Evolutionary conservation across 106 monocot species (phyloP).

Genomic region (Dendrobium catenatum): DNA sequence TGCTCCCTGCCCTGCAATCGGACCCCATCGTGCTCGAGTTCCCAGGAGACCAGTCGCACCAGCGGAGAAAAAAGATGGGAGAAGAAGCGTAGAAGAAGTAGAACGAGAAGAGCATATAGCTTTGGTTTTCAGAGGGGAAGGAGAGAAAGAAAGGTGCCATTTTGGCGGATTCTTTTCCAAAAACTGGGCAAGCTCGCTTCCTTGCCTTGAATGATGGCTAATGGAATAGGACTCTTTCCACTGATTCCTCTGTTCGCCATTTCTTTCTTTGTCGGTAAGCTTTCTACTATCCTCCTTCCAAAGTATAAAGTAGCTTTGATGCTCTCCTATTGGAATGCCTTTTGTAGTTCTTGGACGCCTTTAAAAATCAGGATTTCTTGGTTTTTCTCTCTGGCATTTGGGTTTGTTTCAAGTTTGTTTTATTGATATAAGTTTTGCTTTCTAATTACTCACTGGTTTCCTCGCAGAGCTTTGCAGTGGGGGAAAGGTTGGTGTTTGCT

Average conservation of each 20-base stretch:
- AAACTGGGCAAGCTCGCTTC: neutral
- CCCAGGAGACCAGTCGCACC: neutral
- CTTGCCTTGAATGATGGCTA: neutral
- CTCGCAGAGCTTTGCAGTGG: slow-evolving; percentile 45
- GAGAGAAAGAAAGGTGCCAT: neutral
- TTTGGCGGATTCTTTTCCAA: slow-evolving; percentile 1
- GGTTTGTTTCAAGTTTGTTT: neutral
- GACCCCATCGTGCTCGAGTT: neutral
- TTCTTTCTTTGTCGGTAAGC: slow-evolving; percentile 9
- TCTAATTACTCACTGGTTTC: neutral
- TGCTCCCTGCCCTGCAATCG: neutral
- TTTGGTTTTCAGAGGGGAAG: neutral
- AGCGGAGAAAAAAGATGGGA: neutral
- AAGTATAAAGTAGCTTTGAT: neutral
- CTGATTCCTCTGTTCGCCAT: slow-evolving; percentile 2
- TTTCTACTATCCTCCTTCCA: neutral
- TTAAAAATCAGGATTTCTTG: too few species aligned
- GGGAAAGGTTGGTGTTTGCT: slow-evolving; percentile 78
- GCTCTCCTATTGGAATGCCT: too few species aligned
- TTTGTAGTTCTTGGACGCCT: too few species aligned
- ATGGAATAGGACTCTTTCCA: neutral
- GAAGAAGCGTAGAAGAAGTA: neutral
- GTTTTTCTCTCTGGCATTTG: too few species aligned
- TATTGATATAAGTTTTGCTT: neutral
- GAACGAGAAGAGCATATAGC: too few species aligned